Evolutionary conservation across 176 grass and related monocot species (phyloP), one percentile per base, ranked within the genome.

Genomic region (Avena insularis): DNA sequence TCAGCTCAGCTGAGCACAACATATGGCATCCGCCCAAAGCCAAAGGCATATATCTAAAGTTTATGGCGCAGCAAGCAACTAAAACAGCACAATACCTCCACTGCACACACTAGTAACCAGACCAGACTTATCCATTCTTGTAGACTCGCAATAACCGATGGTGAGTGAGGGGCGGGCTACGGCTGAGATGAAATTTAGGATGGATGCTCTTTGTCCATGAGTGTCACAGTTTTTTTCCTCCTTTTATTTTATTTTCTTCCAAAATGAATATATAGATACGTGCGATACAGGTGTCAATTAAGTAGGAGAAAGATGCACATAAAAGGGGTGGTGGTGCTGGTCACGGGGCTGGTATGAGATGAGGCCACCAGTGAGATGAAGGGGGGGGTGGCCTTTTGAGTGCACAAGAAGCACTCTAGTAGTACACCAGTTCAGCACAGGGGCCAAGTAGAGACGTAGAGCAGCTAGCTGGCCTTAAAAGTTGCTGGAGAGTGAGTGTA

Each of bases 271-370:
- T 83, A 27, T 66, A 66, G 5, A 66, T 65, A 6, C 20, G 6
- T n/a, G 23, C 5, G 20, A 11, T 49, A 62, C 21, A 61, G 5
- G 43, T 50, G 55, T 21, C 10, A 31, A 31, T 50, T 49, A 21
- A 62, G 69, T 13, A 65, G 70, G 77, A 29, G 47, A 85, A 66
- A 59, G 67, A 55, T 27, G 82, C 33, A 69, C 66, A 69, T 71
- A 84, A 79, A 79, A 58, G 75, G 19, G n/a, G 17, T 12, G 54
- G 23, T 23, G 78, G 25, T 61, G 79, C 65, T 79, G 45, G 8
- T 87, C 85, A 91, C 85, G 69, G 57, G 67, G 61, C 36, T n/a
- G 38, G 51, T 75, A 66, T 66, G 82, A 83, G 79, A 77, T 82
- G 79, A 80, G 82, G 79, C 86, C 79, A 82, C 79, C 54, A 57